Percentiles rank a stretch among this genome's conserved stretches.
Evolutionary conservation across 495 filamentous ascomycete species (phyloP).

Genomic region (Tuber umbilicatum): DNA sequence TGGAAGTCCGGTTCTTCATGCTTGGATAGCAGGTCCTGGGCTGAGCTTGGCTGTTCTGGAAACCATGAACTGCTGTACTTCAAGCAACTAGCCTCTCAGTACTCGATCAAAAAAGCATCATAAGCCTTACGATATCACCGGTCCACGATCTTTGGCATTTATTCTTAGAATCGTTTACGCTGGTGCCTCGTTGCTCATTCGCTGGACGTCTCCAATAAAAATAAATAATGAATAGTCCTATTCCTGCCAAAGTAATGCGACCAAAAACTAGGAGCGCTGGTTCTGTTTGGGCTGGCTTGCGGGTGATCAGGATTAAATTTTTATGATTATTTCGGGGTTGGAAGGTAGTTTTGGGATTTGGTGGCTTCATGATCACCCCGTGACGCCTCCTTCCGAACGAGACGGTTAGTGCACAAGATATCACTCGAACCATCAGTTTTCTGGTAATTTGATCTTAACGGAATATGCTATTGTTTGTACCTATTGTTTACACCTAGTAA

Average conservation of each 20-base stretch:
- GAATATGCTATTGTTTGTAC: not conserved
- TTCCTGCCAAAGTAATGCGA: not conserved
- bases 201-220: too few species aligned
- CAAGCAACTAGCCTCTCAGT: not conserved
- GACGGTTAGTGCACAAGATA: not conserved
- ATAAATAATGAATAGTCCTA: not conserved
- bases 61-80: not conserved
- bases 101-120: not conserved
- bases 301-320: not conserved
- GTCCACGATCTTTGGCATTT: not conserved
- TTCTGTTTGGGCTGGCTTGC: not conserved
- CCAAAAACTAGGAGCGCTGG: not conserved
- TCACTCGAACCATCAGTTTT: not conserved
- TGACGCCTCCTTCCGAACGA: not conserved
- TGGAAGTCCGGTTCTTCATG: not conserved
- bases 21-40: not conserved
- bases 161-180: not conserved
- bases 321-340: not conserved
- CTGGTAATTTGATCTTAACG: too few species aligned
- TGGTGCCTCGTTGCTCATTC: not conserved
- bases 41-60: not conserved
- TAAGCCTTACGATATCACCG: not conserved
- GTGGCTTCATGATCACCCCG: not conserved
- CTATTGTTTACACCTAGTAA: not conserved
- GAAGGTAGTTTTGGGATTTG: not conserved